Conservation (phyloP, 495 filamentous ascomycete species). For the Viridothelium virens region DNA sequence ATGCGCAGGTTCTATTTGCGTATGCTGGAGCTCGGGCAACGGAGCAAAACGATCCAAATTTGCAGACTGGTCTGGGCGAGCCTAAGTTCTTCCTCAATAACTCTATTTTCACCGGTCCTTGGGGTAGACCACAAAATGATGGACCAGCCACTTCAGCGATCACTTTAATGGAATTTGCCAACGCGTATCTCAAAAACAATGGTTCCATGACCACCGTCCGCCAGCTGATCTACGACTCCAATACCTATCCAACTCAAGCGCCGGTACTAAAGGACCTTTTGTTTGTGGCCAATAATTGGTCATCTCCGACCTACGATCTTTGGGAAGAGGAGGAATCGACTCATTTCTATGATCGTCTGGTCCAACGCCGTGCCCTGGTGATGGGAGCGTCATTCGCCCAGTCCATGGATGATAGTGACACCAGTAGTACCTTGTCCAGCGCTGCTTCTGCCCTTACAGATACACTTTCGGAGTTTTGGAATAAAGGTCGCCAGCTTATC, state of each 20-base stretch:
- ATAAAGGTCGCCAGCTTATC: constrained; percentile 22
- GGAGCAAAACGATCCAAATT: constrained; percentile 25
- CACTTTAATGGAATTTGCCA: constrained; percentile 28
- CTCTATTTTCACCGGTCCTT: constrained; percentile 25
- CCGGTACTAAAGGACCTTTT: constrained; percentile 27
- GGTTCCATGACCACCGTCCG: constrained; percentile 23
- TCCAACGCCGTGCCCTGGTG: constrained; percentile 26
- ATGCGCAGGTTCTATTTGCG: constrained; percentile 23
- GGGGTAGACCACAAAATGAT: constrained; percentile 29
- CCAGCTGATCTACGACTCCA: constrained; percentile 24
- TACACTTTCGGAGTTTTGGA: constrained; percentile 25
- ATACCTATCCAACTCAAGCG: constrained; percentile 15
- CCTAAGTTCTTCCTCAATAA: constrained; percentile 29
- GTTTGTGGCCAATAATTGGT: constrained; percentile 27
- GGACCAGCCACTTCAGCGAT: constrained; percentile 27
- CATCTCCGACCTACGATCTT: constrained; percentile 24
- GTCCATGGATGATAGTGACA: constrained; percentile 21
- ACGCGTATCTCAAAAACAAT: constrained; percentile 22
- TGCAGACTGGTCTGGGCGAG: constrained; percentile 25
- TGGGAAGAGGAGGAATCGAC: constrained; percentile 27
- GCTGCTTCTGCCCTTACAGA: constrained; percentile 19
- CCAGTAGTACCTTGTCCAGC: constrained; percentile 18
- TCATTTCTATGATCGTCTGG: constrained; percentile 29
- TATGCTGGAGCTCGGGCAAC: constrained; percentile 23
- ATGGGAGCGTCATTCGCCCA: constrained; percentile 23